Percentiles rank a stretch among this genome's conserved stretches.
Conservation (phyloP, 2,329 filamentous ascomycete species). For the Aspergillus sp. region DNA sequence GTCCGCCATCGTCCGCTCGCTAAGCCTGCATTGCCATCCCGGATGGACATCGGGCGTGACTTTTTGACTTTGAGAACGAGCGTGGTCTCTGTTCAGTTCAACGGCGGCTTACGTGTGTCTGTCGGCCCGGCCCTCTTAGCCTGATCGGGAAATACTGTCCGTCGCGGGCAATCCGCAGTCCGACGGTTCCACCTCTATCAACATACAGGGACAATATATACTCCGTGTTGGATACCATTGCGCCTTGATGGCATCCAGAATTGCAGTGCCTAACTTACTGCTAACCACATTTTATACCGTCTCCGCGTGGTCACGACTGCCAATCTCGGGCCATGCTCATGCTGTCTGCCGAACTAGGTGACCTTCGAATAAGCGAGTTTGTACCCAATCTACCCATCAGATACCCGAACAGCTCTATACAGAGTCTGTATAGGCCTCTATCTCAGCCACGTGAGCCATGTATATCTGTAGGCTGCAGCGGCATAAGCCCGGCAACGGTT, state of each 20-base stretch:
- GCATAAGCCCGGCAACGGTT: neutral
- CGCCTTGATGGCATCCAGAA: no score
- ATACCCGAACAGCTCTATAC: no score
- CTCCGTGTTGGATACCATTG: no score
- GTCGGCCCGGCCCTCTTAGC: slow-evolving; percentile 8
- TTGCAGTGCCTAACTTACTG: no score
- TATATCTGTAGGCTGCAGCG: no score
- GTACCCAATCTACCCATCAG: no score
- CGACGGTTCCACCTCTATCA: neutral
- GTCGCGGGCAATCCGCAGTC: neutral
- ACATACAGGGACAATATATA: neutral
- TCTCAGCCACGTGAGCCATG: neutral
- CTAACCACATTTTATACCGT: no score
- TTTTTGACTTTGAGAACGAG: neutral
- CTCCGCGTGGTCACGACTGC: no score
- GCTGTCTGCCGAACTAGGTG: no score
- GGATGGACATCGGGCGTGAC: neutral
- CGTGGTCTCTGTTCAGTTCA: neutral
- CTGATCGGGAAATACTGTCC: slow-evolving; percentile 12
- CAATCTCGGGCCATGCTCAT: no score
- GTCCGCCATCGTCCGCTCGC: slow-evolving; percentile 16
- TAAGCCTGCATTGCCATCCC: neutral
- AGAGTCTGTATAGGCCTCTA: no score
- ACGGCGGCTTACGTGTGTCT: slow-evolving; percentile 16
- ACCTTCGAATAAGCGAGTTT: no score